Base-by-base conservation (phyloP, 768 basidiomycete genomes). In the Artomyces pyxidatus region DNA sequence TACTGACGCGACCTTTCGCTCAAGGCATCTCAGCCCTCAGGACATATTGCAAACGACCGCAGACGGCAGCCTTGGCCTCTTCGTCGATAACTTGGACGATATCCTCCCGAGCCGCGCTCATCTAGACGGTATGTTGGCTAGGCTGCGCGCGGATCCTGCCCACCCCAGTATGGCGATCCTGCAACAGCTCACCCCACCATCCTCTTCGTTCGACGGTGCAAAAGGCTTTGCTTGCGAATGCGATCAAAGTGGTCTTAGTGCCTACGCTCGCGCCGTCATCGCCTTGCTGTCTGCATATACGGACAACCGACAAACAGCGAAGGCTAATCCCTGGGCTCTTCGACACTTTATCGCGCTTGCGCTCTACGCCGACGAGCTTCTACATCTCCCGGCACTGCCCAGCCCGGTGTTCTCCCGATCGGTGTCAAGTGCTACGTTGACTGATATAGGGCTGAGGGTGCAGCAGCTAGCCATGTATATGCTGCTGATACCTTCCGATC, bases 281-380 rank as follows among this genome's bases (percentile, higher is more conserved):
- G 81, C 80, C 0, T 63, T 88, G 4, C 63, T 89, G 2, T 67
- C 74, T 1, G 61, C 78, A 23, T 68, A 89, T 49, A 56, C 68
- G 4, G 68, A 75, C 6, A 78, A 89, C 55, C 79, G 88, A 30
- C 68, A 75, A n/a, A 53, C 75, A 1, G 80, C 83, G 3, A 76
- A 71, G 43, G 65, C 68, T 14, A 75, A 85, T 45, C 56, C 79
- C 0, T 86, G 85, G 83, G 73, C 77, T 0, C 61, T 97, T 4
- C 76, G 78, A 8, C 86, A 91, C 60, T 68, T 91, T 47, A 64
- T 88, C 8, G 73, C 77, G 0, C 69, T 91, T 21, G 69, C 72
- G 1, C 61, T 81, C 5, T 83, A 83, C 50, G 81, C 81, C 1
- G 68, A 75, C 27, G 88, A 93, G 59, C 68, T 74, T 17, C 63